These are phyloP conservation scores for Tetrapisispora iriomotensis DNA, from an alignment of 805 yeast genomes.

Conservation along the genomic window DNA sequence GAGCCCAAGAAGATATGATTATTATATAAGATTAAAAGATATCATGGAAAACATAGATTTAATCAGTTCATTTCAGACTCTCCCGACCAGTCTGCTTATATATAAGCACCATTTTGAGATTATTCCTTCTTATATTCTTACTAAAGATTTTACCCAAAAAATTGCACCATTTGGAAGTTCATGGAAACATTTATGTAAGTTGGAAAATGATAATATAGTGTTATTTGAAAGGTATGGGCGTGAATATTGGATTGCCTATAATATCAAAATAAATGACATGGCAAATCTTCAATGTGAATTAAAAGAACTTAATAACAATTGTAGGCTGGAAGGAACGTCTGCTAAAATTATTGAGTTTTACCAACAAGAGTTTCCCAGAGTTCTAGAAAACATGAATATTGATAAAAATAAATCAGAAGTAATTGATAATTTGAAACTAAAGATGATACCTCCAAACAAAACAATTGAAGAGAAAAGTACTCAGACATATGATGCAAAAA, in stretches of 20 bases:
- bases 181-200: conserved; percentile 7
- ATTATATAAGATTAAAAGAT: not conserved
- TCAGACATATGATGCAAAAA: conserved; percentile 12
- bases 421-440: not conserved
- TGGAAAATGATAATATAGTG: conserved; percentile 1
- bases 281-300: conserved; percentile 3
- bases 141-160: conserved; percentile 3
- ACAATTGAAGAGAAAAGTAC: not conserved
- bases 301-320: not conserved
- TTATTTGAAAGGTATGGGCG: conserved; percentile 17
- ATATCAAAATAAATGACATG: conserved; percentile 2
- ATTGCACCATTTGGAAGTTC: not conserved
- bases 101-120: conserved; percentile 5
- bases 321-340: no score
- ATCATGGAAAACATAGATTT: not conserved
- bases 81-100: conserved; percentile 8
- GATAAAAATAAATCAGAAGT: not conserved
- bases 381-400: not conserved
- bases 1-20: no score
- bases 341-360: not conserved
- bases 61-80: not conserved
- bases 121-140: conserved; percentile 3
- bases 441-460: conserved; percentile 7
- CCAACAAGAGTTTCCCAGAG: not conserved
- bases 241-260: conserved; percentile 14